A percentile compares a stretch with the other conserved stretches of the same genome.
phyloP scores from a whole-genome alignment of 2,329 filamentous ascomycete genomes.

The Colletotrichum magnum region DNA sequence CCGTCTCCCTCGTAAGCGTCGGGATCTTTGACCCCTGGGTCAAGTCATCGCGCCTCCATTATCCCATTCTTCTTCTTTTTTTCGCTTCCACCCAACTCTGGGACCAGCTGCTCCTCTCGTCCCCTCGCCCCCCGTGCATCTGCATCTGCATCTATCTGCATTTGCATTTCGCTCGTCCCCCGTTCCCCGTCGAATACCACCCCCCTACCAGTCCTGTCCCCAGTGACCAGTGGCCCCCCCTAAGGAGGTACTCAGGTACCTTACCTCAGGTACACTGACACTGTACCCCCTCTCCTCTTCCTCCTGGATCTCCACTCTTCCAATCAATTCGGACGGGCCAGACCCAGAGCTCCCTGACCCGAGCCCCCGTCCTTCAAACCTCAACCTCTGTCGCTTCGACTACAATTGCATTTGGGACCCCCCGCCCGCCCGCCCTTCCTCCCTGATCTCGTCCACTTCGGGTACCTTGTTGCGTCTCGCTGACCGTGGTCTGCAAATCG shows the following conservation, averaged over 20 bases:
- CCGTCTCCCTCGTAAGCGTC: too few species aligned
- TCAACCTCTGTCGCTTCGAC: constrained; percentile 37
- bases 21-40: too few species aligned
- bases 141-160: constrained; percentile 30
- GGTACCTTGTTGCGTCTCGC: constrained; percentile 37
- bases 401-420: constrained; percentile 39
- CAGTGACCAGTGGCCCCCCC: background rate
- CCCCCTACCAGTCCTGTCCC: background rate
- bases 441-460: constrained; percentile 29
- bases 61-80: background rate
- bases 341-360: constrained; percentile 36
- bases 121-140: constrained; percentile 11
- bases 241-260: too few species aligned
- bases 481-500: constrained; percentile 18
- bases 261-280: background rate
- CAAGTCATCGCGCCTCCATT: too few species aligned
- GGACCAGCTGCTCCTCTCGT: background rate
- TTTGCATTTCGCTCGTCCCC: constrained; percentile 32
- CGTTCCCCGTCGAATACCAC: constrained; percentile 30
- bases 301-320: constrained; percentile 36
- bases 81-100: constrained; percentile 5
- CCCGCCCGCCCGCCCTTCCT: constrained; percentile 36
- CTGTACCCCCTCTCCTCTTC: constrained; percentile 3
- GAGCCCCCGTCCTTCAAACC: constrained; percentile 36
- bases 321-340: constrained; percentile 40